Conservation (phyloP, 1,284 basidiomycete genomes). For the Schizopora paradoxa region DNA sequence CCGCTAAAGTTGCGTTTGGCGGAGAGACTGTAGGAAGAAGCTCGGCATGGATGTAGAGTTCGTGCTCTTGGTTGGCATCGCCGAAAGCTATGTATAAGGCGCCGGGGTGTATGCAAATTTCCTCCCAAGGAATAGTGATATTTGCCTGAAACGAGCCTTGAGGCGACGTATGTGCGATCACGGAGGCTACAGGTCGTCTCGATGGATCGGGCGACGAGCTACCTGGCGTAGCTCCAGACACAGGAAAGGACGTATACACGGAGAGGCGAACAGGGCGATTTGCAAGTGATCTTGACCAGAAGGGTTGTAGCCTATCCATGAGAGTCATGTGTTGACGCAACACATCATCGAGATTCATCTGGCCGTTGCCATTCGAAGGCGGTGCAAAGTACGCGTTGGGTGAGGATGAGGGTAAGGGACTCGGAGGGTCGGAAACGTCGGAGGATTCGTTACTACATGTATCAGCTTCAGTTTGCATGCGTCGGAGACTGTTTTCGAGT, state of each 20-base stretch:
- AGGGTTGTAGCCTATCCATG: slow-evolving; percentile 66
- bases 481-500: slow-evolving; percentile 42
- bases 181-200: no score
- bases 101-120: slow-evolving; percentile 54
- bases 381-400: slow-evolving; percentile 13
- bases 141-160: slow-evolving; percentile 70
- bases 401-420: slow-evolving; percentile 7
- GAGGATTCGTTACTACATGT: slow-evolving; percentile 16
- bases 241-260: slow-evolving; percentile 43
- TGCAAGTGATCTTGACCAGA: slow-evolving; percentile 68
- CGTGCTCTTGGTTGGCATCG: slow-evolving; percentile 44
- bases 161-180: slow-evolving; percentile 45
- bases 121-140: slow-evolving; percentile 63
- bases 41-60: slow-evolving; percentile 51
- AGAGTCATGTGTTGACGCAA: slow-evolving; percentile 66
- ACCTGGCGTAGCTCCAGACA: no score
- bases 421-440: slow-evolving; percentile 10
- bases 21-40: slow-evolving; percentile 36
- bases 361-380: slow-evolving; percentile 9
- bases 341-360: slow-evolving; percentile 30
- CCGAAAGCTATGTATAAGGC: slow-evolving; percentile 56
- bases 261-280: slow-evolving; percentile 54
- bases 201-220: no score
- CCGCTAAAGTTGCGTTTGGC: slow-evolving; percentile 21
- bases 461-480: slow-evolving; percentile 25